phyloP scores from a whole-genome alignment of 805 yeast species.

The Yarrowia keelungensis region DNA sequence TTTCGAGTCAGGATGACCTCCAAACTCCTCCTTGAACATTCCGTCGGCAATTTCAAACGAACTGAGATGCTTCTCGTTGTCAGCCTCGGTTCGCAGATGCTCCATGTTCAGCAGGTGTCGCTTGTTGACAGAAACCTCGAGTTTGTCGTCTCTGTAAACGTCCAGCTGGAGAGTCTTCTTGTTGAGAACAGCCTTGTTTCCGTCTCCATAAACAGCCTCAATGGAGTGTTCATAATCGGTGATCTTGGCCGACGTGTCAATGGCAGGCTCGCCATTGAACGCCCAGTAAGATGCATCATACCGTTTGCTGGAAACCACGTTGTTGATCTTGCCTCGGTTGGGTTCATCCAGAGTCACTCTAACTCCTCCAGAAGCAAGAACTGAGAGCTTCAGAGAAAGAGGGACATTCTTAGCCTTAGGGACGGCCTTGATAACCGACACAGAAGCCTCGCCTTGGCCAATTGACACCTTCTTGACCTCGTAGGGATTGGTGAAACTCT shows the following conservation, averaged over 20 bases:
- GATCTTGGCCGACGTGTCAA: conserved; percentile 41
- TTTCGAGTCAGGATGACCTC: conserved; percentile 65
- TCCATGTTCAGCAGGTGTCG: conserved; percentile 78
- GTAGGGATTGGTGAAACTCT: conserved; percentile 53
- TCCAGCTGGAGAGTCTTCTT: conserved; percentile 60
- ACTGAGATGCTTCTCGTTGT: conserved; percentile 54
- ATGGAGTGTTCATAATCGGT: conserved; percentile 24
- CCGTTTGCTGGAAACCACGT: conserved; percentile 55
- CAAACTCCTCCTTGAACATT: conserved; percentile 77
- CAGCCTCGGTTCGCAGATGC: conserved; percentile 65
- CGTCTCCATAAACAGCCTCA: conserved; percentile 47
- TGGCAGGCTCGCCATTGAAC: conserved; percentile 52
- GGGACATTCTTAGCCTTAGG: conserved; percentile 35
- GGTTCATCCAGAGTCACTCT: conserved; percentile 74
- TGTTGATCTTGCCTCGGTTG: conserved; percentile 50
- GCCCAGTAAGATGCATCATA: conserved; percentile 69
- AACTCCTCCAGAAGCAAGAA: conserved; percentile 62
- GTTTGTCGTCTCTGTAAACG: conserved; percentile 55
- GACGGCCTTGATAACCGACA: conserved; percentile 50
- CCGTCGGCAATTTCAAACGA: conserved; percentile 70
- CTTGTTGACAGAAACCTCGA: conserved; percentile 69
- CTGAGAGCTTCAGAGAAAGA: conserved; percentile 63
- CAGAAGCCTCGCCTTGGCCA: conserved; percentile 47
- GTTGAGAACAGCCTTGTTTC: conserved; percentile 53
- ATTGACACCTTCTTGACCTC: conserved; percentile 47